Base-by-base conservation (phyloP, 2,329 filamentous ascomycete genomes). In the Sporothrix schenckii region DNA sequence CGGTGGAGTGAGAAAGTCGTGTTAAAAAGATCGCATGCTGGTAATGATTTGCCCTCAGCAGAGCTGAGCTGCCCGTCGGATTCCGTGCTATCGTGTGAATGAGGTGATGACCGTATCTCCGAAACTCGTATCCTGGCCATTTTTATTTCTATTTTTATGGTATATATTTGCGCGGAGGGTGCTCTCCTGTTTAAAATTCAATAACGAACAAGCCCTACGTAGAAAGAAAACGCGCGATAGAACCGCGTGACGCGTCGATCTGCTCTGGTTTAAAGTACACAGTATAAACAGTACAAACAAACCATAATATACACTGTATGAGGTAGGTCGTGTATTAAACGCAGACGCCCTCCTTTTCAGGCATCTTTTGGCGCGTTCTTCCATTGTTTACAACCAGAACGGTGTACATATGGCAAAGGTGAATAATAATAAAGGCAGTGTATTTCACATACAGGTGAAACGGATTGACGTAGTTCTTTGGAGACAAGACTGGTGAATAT, bases 1-100 rank as follows among this genome's bases (percentile, higher is more conserved):
- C 85, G 84, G 74, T 87, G 83, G 6, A 83, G 83, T 3, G 86
- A 85, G 73, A 87, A 88, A 16, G 86, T 87, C 0, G 84, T 87
- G 78, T 87, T 85, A 80, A 86, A 87, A 76, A 89, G 53, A 44
- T 72, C 65, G 70, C 71, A 70, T 53, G n/a, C 9, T n/a, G 85
- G 56, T 24, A 52, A 53, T 2, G 30, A 4, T 7, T 3, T 9
- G 39, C n/a, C 21, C 27, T 69, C 68, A 7, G 1, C 1, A 6
- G 58, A 56, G n/a, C 30, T 27, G 11, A 7, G 19, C 14, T 13
- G 52, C 39, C 54, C 19, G 24, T 6, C 34, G 2, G 44, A 60
- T 16, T 10, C 66, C 9, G 34, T n/a, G 11, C 41, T 50, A 1
- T n/a, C 27, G 13, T 50, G 53, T 10, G 66, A 56, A 4, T 2